Evolutionary conservation across 2,329 filamentous ascomycete genomes (phyloP).

Genomic region (Hyphodiscus sp.): DNA sequence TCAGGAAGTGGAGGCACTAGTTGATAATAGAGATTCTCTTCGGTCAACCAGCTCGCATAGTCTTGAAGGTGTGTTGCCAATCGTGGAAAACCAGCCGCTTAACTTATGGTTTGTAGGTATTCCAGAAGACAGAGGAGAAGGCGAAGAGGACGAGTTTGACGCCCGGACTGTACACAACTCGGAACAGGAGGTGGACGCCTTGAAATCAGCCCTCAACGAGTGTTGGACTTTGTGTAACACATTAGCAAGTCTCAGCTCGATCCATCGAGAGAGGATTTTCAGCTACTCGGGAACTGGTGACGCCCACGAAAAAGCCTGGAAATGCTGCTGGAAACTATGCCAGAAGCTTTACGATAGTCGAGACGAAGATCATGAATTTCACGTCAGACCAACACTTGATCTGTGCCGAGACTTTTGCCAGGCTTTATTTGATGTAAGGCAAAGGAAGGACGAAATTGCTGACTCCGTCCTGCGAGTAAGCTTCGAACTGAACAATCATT

Average conservation of each 20-base stretch:
- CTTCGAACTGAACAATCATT: slow-evolving; percentile 91
- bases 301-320: slow-evolving; percentile 84
- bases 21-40: slow-evolving; percentile 43
- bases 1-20: slow-evolving; percentile 58
- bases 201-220: slow-evolving; percentile 74
- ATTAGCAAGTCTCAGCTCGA: slow-evolving; percentile 75
- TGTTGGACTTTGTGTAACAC: slow-evolving; percentile 96
- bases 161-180: slow-evolving; percentile 37
- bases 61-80: slow-evolving; percentile 59
- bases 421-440: slow-evolving; percentile 78
- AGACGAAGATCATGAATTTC: slow-evolving; percentile 61
- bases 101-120: slow-evolving; percentile 29
- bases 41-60: slow-evolving; percentile 66
- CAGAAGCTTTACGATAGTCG: slow-evolving; percentile 80
- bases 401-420: slow-evolving; percentile 90
- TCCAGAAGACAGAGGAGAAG: slow-evolving; percentile 30
- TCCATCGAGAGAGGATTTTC: slow-evolving; percentile 74
- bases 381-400: slow-evolving; percentile 71
- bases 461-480: slow-evolving; percentile 88
- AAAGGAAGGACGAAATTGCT: slow-evolving; percentile 67
- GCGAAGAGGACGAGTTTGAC: slow-evolving; percentile 45
- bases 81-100: slow-evolving; percentile 7
- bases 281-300: slow-evolving; percentile 67
- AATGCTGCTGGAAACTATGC: slow-evolving; percentile 88
- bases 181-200: slow-evolving; percentile 57